A percentile compares a stretch with the other conserved stretches of the same genome.
Evolutionary conservation across 1,284 basidiomycete species (phyloP).

Genomic region (Marasmius sp.): DNA sequence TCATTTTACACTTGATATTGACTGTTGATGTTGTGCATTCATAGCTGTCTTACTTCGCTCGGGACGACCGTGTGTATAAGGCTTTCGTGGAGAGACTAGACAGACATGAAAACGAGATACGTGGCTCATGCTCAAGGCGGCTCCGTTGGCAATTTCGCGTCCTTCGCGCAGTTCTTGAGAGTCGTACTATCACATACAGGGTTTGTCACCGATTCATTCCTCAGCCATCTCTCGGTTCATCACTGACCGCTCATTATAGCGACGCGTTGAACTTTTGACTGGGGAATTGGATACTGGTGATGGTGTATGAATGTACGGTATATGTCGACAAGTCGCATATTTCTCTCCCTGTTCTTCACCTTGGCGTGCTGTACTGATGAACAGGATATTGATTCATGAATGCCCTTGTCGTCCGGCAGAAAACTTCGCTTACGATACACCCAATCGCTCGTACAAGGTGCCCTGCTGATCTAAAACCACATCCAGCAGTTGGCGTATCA

Average conservation of each 20-base stretch:
- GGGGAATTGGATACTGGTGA: conserved; percentile 63
- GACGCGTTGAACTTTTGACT: conserved; percentile 49
- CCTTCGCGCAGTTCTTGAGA: conserved; percentile 61
- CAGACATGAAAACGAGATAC: conserved; percentile 49
- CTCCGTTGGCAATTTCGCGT: conserved; percentile 72
- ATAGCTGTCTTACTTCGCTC: conserved; percentile 77
- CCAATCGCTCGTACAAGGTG: conserved; percentile 77
- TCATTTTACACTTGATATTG: background rate
- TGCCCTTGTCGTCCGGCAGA: background rate
- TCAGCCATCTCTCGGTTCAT: conserved; percentile 1
- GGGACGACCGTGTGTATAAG: conserved; percentile 77
- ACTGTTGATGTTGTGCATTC: background rate
- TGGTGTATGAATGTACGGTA: conserved; percentile 37
- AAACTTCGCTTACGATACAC: background rate
- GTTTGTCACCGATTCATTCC: conserved; percentile 38
- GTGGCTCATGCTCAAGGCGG: conserved; percentile 47
- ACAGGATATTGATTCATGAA: conserved; percentile 8
- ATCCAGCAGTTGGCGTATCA: conserved; percentile 74
- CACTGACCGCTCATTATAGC: background rate
- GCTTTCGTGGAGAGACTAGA: conserved; percentile 65
- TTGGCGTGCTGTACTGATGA: conserved; percentile 2
- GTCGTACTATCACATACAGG: conserved; percentile 59
- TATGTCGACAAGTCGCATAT: background rate
- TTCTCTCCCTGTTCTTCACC: conserved; percentile 1
- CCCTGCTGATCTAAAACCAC: conserved; percentile 62